Conservation (phyloP, 345 rosid genomes). For the Salix koriyanagi region DNA sequence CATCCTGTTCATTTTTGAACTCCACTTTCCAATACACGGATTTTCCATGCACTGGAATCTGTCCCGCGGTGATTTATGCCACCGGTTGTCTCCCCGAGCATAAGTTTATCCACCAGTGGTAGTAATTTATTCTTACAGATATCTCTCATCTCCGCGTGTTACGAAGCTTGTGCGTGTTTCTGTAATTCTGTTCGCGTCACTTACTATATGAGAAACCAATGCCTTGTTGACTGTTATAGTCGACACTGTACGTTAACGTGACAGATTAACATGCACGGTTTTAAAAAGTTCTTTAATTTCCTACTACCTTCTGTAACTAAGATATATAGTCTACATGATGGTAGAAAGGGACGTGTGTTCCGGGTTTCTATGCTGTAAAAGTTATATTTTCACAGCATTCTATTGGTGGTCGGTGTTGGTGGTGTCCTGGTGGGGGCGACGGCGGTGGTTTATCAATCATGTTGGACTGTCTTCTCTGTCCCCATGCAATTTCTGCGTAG, state of each 20-base stretch:
- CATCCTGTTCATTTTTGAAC: not conserved
- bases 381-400: too few relatives aligned
- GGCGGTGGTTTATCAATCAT: not conserved
- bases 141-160: too few relatives aligned
- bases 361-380: not conserved
- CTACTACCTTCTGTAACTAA: constrained; percentile 1
- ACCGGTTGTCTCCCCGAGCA: not conserved
- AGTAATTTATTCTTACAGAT: too few relatives aligned
- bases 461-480: not conserved
- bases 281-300: not conserved
- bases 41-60: not conserved
- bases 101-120: too few relatives aligned
- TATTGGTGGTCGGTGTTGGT: not conserved
- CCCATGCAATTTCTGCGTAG: constrained; percentile 1
- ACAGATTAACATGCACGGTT: too few relatives aligned
- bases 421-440: constrained; percentile 1
- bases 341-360: not conserved
- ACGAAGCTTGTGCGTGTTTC: not conserved
- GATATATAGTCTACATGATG: not conserved
- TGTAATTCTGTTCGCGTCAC: not conserved
- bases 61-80: not conserved
- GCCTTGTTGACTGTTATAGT: constrained; percentile 2
- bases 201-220: not conserved
- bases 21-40: not conserved
- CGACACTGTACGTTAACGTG: not conserved